Conservation (phyloP, 768 basidiomycete species). For the Cubamyces lactineus region DNA sequence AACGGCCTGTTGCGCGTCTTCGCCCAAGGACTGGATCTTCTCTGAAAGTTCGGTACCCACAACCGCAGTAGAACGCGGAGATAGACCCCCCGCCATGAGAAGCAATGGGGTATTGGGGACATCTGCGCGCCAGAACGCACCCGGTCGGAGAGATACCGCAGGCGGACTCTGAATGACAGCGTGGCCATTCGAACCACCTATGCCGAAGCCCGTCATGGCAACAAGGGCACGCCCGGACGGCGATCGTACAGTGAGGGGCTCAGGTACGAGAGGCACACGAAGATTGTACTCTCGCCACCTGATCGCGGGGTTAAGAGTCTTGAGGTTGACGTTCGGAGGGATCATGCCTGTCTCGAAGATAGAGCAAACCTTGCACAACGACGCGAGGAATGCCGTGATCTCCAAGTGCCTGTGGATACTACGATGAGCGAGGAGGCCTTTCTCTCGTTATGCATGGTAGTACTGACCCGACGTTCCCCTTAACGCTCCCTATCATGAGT, state of each 20-base stretch:
- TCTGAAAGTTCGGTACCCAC: constrained; percentile 7
- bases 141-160: neutral
- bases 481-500: constrained; percentile 47
- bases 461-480: constrained; percentile 50
- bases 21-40: neutral
- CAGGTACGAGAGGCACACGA: constrained; percentile 38
- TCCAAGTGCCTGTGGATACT: constrained; percentile 41
- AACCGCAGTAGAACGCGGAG: constrained; percentile 36
- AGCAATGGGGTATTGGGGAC: constrained; percentile 31
- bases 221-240: constrained; percentile 37
- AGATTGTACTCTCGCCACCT: constrained; percentile 43
- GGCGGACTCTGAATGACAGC: constrained; percentile 41
- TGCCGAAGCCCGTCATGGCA: constrained; percentile 47
- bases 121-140: neutral
- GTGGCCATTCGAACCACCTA: constrained; percentile 50
- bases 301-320: constrained; percentile 41
- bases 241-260: constrained; percentile 31
- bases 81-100: constrained; percentile 41
- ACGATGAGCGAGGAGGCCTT: too few relatives aligned
- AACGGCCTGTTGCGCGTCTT: neutral
- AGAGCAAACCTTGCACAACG: constrained; percentile 46
- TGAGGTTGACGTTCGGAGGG: constrained; percentile 46
- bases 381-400: constrained; percentile 48
- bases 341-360: constrained; percentile 41
- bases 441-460: too few relatives aligned